Percentiles rank a stretch among this genome's conserved stretches.
These are phyloP conservation scores for Carallia pectinifolia DNA, from an alignment of 345 rosid species.

Conservation along the genomic window DNA sequence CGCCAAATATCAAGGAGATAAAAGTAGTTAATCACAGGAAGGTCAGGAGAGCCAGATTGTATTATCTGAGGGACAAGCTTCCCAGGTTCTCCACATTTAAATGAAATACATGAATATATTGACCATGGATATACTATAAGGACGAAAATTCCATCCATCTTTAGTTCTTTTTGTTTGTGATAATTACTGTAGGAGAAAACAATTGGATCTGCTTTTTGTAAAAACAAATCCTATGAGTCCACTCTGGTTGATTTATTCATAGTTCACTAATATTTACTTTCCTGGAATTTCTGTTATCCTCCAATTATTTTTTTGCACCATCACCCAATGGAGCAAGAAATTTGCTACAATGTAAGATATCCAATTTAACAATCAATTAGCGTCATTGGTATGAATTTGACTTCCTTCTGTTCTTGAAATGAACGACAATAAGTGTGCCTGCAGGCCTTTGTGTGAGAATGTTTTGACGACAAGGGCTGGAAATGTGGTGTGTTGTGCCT, in stretches of 20 bases:
- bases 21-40: slow-evolving; percentile 62
- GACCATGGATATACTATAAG: slow-evolving; percentile 14
- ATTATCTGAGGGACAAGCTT: slow-evolving; percentile 85
- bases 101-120: slow-evolving; percentile 26
- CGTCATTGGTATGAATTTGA: no score
- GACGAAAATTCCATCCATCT: slow-evolving; percentile 8
- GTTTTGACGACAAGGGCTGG: no score
- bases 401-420: no score
- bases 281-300: background rate
- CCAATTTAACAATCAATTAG: no score
- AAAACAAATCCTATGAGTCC: background rate
- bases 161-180: background rate
- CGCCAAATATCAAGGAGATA: slow-evolving; percentile 74
- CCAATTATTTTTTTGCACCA: background rate
- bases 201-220: slow-evolving; percentile 4
- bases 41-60: slow-evolving; percentile 84
- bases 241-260: background rate
- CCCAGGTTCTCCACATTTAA: slow-evolving; percentile 91
- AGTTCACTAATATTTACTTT: slow-evolving; percentile 1
- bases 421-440: no score
- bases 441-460: no score
- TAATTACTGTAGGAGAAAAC: slow-evolving; percentile 14
- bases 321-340: background rate
- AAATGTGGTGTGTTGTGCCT: no score
- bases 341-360: no score